phyloP scores from a whole-genome alignment of 176 grass and related monocot species.

The Melocanna baccifera region DNA sequence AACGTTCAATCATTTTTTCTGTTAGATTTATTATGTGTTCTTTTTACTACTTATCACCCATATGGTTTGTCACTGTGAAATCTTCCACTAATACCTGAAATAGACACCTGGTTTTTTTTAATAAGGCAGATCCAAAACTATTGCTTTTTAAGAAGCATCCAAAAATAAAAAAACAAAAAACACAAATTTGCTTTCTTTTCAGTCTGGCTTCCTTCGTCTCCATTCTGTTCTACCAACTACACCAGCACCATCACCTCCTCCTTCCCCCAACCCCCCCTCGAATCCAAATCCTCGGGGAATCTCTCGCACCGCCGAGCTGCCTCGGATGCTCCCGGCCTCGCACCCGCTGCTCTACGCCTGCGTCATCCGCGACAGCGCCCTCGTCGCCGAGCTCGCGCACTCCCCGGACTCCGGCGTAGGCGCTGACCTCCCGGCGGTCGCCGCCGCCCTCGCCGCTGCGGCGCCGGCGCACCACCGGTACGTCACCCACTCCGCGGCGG shows the following conservation, averaged over 20 bases:
- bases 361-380: conserved; percentile 48
- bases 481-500: conserved; percentile 36
- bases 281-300: conserved; percentile 6
- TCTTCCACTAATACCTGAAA: neutral
- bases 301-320: conserved; percentile 26
- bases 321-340: conserved; percentile 66
- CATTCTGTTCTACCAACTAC: neutral
- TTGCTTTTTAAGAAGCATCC: neutral
- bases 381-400: conserved; percentile 46
- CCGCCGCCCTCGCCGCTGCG: conserved; percentile 27
- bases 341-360: conserved; percentile 62
- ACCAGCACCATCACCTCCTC: neutral
- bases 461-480: conserved; percentile 44
- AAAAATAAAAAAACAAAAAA: neutral
- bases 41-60: neutral
- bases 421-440: conserved; percentile 26
- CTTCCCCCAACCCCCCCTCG: neutral
- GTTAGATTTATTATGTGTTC: neutral
- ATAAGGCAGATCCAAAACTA: neutral
- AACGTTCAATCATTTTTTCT: neutral
- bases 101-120: neutral
- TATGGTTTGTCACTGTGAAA: neutral
- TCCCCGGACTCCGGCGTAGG: neutral
- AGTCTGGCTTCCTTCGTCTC: conserved; percentile 22
- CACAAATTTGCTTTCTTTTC: neutral